Evolutionary conservation across 1,284 basidiomycete species (phyloP).

Genomic region (Sanghuangporus baumii): DNA sequence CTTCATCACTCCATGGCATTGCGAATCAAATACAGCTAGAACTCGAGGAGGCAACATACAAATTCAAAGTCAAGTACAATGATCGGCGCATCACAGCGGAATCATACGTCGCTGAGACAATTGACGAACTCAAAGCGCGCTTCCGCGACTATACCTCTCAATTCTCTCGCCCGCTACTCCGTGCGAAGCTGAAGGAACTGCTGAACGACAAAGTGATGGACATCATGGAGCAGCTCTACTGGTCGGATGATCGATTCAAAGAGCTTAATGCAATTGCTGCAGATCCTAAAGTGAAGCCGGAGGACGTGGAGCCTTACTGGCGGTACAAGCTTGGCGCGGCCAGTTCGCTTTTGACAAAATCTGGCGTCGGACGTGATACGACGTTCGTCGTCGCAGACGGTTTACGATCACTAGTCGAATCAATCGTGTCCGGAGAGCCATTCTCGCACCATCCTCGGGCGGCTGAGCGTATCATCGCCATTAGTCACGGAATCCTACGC

Average conservation of each 20-base stretch:
- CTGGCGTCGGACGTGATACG: slow-evolving; percentile 91
- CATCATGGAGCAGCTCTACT: slow-evolving; percentile 95
- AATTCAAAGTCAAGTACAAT: slow-evolving; percentile 99
- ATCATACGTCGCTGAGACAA: slow-evolving; percentile 95
- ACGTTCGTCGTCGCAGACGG: slow-evolving; percentile 96
- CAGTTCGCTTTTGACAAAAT: slow-evolving; percentile 89
- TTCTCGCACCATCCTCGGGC: slow-evolving; percentile 88
- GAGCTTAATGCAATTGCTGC: slow-evolving; percentile 75
- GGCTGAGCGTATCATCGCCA: slow-evolving; percentile 84
- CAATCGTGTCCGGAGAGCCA: slow-evolving; percentile 83
- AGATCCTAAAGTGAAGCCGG: slow-evolving; percentile 64
- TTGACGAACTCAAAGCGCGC: slow-evolving; percentile 87
- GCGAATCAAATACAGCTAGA: slow-evolving; percentile 96
- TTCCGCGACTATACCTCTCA: slow-evolving; percentile 85
- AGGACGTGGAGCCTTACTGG: slow-evolving; percentile 91
- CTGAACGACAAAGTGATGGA: slow-evolving; percentile 97
- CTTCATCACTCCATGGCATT: slow-evolving; percentile 89
- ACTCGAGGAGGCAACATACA: slow-evolving; percentile 93
- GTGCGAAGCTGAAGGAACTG: slow-evolving; percentile 84
- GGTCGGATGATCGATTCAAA: slow-evolving; percentile 74
- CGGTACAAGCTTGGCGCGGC: slow-evolving; percentile 93
- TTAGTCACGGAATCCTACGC: slow-evolving; percentile 87
- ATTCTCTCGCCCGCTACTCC: slow-evolving; percentile 88
- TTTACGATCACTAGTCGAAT: slow-evolving; percentile 83
- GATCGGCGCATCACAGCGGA: slow-evolving; percentile 93